phyloP scores from a whole-genome alignment of 2,329 filamentous ascomycete species.

The Aspergillus unguis region DNA sequence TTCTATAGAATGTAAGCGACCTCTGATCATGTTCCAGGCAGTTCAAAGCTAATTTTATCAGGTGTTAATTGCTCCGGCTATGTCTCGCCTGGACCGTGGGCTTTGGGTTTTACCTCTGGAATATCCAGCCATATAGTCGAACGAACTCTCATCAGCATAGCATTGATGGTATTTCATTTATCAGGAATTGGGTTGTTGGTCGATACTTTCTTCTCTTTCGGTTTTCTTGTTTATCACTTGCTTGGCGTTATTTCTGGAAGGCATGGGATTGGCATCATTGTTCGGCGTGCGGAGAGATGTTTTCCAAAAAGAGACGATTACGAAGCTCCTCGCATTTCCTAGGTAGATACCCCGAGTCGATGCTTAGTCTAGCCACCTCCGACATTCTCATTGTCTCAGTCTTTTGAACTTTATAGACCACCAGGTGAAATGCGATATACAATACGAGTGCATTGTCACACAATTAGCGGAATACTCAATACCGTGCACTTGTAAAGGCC shows the following conservation, averaged over 20 bases:
- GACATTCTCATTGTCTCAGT: conserved; percentile 28
- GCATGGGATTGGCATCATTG: conserved; percentile 39
- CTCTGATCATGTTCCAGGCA: neutral
- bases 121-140: conserved; percentile 19
- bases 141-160: conserved; percentile 28
- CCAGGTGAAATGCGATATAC: too few species aligned
- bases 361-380: conserved; percentile 44
- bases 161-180: conserved; percentile 28
- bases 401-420: conserved; percentile 6
- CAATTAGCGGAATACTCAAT: too few species aligned
- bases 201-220: conserved; percentile 19
- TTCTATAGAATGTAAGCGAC: conserved; percentile 67
- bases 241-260: conserved; percentile 36
- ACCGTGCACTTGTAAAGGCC: too few species aligned
- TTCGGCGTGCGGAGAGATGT: conserved; percentile 41
- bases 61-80: conserved; percentile 25
- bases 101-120: conserved; percentile 16
- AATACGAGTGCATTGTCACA: too few species aligned
- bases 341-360: conserved; percentile 51
- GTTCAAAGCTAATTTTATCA: conserved; percentile 26
- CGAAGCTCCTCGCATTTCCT: conserved; percentile 47
- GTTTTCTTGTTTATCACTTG: conserved; percentile 12
- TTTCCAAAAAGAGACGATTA: conserved; percentile 30
- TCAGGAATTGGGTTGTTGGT: conserved; percentile 24
- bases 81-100: conserved; percentile 6